Conservation (phyloP, 1,284 basidiomycete genomes). For the Ustilago nuda region DNA sequence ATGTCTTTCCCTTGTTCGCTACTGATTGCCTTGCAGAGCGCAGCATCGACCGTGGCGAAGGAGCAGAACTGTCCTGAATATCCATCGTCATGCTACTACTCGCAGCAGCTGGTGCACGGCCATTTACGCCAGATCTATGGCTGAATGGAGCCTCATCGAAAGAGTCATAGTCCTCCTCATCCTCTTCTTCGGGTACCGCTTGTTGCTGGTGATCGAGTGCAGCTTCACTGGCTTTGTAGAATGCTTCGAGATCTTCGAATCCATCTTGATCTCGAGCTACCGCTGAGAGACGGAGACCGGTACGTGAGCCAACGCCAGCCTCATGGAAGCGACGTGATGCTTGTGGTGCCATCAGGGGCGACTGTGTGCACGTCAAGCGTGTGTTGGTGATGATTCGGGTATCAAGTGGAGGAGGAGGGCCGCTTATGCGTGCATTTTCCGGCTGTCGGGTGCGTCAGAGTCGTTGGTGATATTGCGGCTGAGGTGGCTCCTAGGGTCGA, state of each 20-base stretch:
- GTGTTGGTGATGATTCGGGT: background rate
- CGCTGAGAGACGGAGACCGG: conserved; percentile 61
- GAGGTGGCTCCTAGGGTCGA: background rate
- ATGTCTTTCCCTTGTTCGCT: conserved; percentile 9
- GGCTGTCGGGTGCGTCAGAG: background rate
- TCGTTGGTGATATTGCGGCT: background rate
- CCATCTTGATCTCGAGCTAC: conserved; percentile 77
- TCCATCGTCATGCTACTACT: conserved; percentile 54
- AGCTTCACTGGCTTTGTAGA: conserved; percentile 64
- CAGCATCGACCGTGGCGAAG: conserved; percentile 43
- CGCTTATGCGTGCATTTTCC: background rate
- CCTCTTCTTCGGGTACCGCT: conserved; percentile 74
- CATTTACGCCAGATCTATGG: conserved; percentile 13
- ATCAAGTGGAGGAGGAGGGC: background rate
- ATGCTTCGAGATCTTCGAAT: conserved; percentile 62
- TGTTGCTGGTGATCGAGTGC: conserved; percentile 62
- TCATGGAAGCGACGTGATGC: conserved; percentile 63
- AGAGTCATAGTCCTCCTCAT: conserved; percentile 70
- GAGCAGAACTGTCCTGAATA: conserved; percentile 49
- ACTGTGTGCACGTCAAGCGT: background rate
- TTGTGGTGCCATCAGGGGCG: conserved; percentile 23
- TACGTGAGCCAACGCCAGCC: conserved; percentile 64
- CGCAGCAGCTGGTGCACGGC: conserved; percentile 18
- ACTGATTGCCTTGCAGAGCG: conserved; percentile 26
- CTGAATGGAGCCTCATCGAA: conserved; percentile 42